Conservation (phyloP, 2,329 filamentous ascomycete genomes). For the Didymella sp. region DNA sequence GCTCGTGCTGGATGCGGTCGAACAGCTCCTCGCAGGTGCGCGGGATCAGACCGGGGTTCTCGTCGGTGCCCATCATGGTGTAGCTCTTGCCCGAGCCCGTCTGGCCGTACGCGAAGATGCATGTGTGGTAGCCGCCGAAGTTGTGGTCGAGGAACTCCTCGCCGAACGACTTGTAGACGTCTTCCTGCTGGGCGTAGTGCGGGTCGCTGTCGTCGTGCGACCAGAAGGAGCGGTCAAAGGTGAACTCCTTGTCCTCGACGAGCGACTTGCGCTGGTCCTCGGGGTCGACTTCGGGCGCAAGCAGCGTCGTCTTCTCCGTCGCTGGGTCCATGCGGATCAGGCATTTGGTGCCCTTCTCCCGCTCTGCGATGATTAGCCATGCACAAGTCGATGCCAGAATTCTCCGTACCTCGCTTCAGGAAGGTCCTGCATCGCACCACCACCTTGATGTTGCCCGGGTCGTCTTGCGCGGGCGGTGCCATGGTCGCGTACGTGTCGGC, state of each 20-base stretch:
- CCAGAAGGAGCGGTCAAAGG: constrained; percentile 99
- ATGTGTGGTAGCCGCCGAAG: constrained; percentile 98
- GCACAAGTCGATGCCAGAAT: neutral
- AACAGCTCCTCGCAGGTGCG: constrained; percentile 96
- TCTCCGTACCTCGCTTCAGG: constrained; percentile 52
- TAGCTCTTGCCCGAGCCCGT: constrained; percentile 98
- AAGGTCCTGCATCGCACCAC: constrained; percentile 59
- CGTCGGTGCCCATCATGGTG: constrained; percentile 91
- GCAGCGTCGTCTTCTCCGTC: constrained; percentile 83
- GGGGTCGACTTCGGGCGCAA: constrained; percentile 65
- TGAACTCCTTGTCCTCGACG: constrained; percentile 87
- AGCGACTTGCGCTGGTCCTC: constrained; percentile 69
- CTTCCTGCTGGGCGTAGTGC: constrained; percentile 90
- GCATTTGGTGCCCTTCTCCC: constrained; percentile 80
- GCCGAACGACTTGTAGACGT: constrained; percentile 91
- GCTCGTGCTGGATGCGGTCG: constrained; percentile 83
- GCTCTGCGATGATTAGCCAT: constrained; percentile 64
- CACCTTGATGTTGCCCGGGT: constrained; percentile 59
- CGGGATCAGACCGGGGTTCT: constrained; percentile 89
- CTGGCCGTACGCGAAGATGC: constrained; percentile 98
- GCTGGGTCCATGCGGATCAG: constrained; percentile 90
- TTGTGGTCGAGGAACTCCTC: constrained; percentile 99
- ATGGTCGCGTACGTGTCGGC: constrained; percentile 45
- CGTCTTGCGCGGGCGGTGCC: constrained; percentile 47
- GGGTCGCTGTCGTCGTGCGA: constrained; percentile 80